Conservation (phyloP, 2,329 filamentous ascomycete species). For the Claviceps sp. region DNA sequence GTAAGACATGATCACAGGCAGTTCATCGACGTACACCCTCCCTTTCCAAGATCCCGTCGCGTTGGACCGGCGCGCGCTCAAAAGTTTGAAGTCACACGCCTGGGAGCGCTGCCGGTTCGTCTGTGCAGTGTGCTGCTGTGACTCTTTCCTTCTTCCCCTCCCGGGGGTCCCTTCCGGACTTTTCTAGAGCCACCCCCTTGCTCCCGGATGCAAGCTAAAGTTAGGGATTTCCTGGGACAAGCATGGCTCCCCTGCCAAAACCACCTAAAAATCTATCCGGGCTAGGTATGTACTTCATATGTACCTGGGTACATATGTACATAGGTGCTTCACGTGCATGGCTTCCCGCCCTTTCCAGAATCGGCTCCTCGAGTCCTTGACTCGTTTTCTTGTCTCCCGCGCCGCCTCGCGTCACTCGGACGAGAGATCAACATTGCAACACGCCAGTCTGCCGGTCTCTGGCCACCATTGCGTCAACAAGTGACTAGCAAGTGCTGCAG, state of each 20-base stretch:
- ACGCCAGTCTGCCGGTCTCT: not conserved
- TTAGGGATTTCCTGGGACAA: not conserved
- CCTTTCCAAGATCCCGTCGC: conserved; percentile 2
- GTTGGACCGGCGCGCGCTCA: not conserved
- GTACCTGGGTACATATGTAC: too few species aligned
- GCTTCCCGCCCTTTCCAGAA: conserved; percentile 4
- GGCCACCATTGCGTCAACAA: not conserved
- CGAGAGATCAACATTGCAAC: not conserved
- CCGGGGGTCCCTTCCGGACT: too few species aligned
- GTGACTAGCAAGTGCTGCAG: not conserved
- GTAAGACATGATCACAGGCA: not conserved
- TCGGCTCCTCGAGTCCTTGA: conserved; percentile 2
- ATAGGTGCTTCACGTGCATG: conserved; percentile 1
- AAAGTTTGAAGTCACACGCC: too few species aligned
- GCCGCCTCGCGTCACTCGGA: not conserved
- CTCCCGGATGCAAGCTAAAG: not conserved
- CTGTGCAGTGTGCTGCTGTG: not conserved
- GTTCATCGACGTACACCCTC: not conserved
- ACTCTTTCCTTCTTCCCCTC: not conserved
- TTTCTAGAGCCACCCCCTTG: not conserved
- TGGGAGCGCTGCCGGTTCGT: not conserved
- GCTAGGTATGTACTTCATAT: not conserved
- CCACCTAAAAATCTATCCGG: conserved; percentile 1
- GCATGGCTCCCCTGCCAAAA: conserved; percentile 4
- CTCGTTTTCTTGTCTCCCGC: not conserved